A percentile compares a stretch with the other conserved stretches of the same genome.
Conservation (phyloP, 495 filamentous ascomycete genomes). For the Neurospora sp. region DNA sequence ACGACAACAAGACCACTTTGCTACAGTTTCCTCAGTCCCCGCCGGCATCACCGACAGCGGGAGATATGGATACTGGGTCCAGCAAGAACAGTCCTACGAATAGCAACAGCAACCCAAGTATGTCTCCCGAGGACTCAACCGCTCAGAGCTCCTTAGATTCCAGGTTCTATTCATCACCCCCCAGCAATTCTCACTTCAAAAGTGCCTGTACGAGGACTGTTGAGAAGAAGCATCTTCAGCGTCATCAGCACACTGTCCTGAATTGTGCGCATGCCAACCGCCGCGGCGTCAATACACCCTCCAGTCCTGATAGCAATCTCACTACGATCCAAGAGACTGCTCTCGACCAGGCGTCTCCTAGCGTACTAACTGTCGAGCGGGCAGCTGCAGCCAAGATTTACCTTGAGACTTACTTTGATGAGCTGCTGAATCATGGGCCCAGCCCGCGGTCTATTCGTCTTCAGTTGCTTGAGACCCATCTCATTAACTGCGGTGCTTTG, state of each 20-base stretch:
- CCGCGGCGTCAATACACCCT: slow-evolving; percentile 12
- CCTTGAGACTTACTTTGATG: slow-evolving; percentile 74
- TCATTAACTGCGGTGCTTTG: slow-evolving; percentile 30
- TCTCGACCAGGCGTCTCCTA: slow-evolving; percentile 36
- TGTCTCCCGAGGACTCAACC: slow-evolving; percentile 17
- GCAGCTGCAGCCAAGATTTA: slow-evolving; percentile 74
- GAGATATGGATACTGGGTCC: slow-evolving; percentile 3
- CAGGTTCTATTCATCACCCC: slow-evolving; percentile 14
- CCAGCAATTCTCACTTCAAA: slow-evolving; percentile 4
- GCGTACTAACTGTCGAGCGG: slow-evolving; percentile 67
- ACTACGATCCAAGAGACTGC: slow-evolving; percentile 32
- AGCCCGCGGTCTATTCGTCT: slow-evolving; percentile 54
- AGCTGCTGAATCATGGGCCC: slow-evolving; percentile 36
- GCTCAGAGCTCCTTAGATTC: slow-evolving; percentile 33
- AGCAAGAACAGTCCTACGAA: slow-evolving; percentile 8
- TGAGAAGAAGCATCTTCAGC: slow-evolving; percentile 14
- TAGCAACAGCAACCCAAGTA: slow-evolving; percentile 3
- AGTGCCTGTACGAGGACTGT: background rate
- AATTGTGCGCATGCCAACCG: slow-evolving; percentile 5
- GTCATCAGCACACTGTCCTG: background rate
- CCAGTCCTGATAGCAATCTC: slow-evolving; percentile 23
- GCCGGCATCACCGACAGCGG: background rate
- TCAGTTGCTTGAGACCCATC: slow-evolving; percentile 52
- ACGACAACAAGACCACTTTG: background rate
- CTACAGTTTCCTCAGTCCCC: background rate